Evolutionary conservation across 2,329 filamentous ascomycete species (phyloP).

Genomic region (Calonectria pauciramosa): DNA sequence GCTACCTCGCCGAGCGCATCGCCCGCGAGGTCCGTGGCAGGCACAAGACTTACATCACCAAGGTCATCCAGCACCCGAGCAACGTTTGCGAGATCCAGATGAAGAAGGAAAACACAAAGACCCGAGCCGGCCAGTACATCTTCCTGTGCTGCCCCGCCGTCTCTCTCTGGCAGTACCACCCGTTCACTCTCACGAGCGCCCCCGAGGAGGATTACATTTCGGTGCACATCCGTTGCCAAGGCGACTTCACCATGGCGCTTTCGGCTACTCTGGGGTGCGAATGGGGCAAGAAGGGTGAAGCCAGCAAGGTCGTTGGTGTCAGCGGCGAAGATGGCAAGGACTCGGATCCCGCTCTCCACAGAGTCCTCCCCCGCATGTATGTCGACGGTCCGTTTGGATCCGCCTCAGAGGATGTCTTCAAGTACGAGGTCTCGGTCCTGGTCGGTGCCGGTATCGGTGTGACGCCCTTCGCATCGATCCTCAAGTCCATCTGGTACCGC

Average conservation of each 20-base stretch:
- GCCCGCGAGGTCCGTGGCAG: constrained; percentile 83
- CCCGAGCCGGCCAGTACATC: constrained; percentile 87
- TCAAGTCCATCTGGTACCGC: constrained; percentile 94
- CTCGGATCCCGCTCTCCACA: constrained; percentile 78
- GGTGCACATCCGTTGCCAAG: constrained; percentile 86
- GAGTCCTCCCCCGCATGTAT: constrained; percentile 84
- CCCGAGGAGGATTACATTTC: constrained; percentile 93
- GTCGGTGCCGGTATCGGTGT: constrained; percentile 87
- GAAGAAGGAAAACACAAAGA: constrained; percentile 90
- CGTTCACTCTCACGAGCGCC: constrained; percentile 87
- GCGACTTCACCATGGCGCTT: constrained; percentile 82
- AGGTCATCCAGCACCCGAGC: constrained; percentile 90
- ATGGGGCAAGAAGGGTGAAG: constrained; percentile 66
- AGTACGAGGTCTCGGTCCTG: constrained; percentile 85
- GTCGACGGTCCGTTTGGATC: constrained; percentile 89
- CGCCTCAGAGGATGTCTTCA: constrained; percentile 90
- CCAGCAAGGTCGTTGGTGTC: constrained; percentile 78
- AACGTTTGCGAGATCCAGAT: constrained; percentile 93
- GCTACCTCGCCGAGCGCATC: constrained; percentile 84
- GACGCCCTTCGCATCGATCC: constrained; percentile 87
- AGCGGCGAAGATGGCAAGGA: constrained; percentile 66
- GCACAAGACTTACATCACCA: constrained; percentile 88
- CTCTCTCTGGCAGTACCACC: constrained; percentile 90
- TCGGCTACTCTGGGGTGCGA: constrained; percentile 82
- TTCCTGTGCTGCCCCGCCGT: constrained; percentile 90